These are phyloP conservation scores for Monilinia fructigena DNA, from an alignment of 2,329 filamentous ascomycete genomes.

Conservation along the genomic window DNA sequence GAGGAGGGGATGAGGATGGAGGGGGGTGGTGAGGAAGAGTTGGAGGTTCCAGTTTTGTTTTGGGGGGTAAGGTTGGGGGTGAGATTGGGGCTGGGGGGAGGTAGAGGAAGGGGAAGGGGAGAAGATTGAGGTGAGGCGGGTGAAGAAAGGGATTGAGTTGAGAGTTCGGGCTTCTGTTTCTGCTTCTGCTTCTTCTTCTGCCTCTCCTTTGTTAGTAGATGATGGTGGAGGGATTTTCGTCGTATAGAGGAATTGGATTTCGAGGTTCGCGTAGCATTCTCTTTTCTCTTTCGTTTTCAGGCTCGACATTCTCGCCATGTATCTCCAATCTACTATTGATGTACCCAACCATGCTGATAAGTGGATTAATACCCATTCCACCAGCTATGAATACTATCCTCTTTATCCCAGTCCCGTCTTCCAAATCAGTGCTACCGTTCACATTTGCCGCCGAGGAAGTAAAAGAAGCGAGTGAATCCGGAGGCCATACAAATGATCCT, in stretches of 20 bases:
- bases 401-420: neutral
- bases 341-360: neutral
- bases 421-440: too few species aligned
- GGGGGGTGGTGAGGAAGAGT: neutral
- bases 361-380: constrained; percentile 6
- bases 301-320: too few species aligned
- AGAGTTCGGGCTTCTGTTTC: neutral
- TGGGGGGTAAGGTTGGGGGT: neutral
- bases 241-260: neutral
- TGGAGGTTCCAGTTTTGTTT: neutral
- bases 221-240: neutral
- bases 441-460: too few species aligned
- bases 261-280: neutral
- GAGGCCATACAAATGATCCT: too few species aligned
- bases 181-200: neutral
- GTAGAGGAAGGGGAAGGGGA: neutral
- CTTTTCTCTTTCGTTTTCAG: fast-evolving
- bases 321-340: neutral
- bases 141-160: neutral
- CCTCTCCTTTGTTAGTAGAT: too few species aligned
- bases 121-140: neutral
- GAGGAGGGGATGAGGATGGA: neutral
- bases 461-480: too few species aligned
- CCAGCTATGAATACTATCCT: constrained; percentile 2
- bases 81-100: neutral